A percentile compares a stretch with the other conserved stretches of the same genome.
Conservation (phyloP, 2,329 filamentous ascomycete species). For the Cladosporium sphaerospermum region DNA sequence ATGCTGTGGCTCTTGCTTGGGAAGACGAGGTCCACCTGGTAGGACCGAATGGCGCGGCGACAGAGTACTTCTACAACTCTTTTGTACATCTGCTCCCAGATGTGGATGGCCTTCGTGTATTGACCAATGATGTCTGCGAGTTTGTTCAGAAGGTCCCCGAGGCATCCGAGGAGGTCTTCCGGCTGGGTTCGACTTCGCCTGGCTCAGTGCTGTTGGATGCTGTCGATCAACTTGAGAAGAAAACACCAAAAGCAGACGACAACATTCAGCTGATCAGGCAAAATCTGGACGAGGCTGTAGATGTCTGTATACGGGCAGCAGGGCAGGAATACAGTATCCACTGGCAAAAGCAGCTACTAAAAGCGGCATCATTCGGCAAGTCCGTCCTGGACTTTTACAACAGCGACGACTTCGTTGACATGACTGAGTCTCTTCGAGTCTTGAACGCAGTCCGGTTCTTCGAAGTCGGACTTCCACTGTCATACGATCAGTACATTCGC, state of each 20-base stretch:
- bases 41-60: conserved; percentile 71
- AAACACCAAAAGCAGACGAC: conserved; percentile 95
- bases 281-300: conserved; percentile 84
- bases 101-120: conserved; percentile 78
- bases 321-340: conserved; percentile 84
- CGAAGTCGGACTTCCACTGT: conserved; percentile 81
- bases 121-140: conserved; percentile 93
- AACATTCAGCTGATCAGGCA: conserved; percentile 91
- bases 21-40: conserved; percentile 96
- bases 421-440: conserved; percentile 89
- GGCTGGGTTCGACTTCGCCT: conserved; percentile 77
- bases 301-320: conserved; percentile 86
- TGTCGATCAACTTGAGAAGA: conserved; percentile 80
- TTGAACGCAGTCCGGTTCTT: conserved; percentile 90
- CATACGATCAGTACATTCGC: conserved; percentile 88
- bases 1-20: conserved; percentile 90
- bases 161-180: conserved; percentile 70
- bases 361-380: conserved; percentile 94
- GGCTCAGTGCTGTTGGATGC: conserved; percentile 92
- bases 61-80: conserved; percentile 74
- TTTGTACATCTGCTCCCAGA: conserved; percentile 85
- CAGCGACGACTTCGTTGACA: conserved; percentile 97
- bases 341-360: conserved; percentile 94
- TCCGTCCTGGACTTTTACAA: conserved; percentile 96
- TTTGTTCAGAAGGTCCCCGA: conserved; percentile 89